Percentiles rank a stretch among this genome's conserved stretches.
These are phyloP conservation scores for Ceratobasidium sp. DNA, from an alignment of 1,284 basidiomycete genomes.

Conservation along the genomic window DNA sequence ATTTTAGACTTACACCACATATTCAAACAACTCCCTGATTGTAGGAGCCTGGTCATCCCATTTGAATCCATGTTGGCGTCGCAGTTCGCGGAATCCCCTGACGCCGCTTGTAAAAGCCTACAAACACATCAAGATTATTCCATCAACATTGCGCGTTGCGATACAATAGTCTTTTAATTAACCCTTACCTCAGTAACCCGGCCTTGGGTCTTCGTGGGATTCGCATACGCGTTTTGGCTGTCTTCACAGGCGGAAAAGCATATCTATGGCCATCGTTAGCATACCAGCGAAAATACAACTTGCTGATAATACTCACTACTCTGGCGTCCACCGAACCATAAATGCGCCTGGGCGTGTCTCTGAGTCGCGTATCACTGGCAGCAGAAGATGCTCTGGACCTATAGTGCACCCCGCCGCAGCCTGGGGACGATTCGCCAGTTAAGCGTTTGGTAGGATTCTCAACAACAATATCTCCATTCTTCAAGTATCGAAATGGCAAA, in stretches of 20 bases:
- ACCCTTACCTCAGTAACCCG: slow-evolving; percentile 11
- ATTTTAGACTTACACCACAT: not conserved
- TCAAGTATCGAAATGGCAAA: slow-evolving; percentile 2
- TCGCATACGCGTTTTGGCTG: slow-evolving; percentile 2
- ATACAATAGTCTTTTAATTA: too few species aligned
- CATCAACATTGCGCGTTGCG: not conserved
- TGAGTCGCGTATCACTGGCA: too few species aligned
- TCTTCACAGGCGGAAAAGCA: slow-evolving; percentile 22
- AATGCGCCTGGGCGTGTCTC: not conserved
- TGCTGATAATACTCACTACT: not conserved
- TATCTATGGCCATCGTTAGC: not conserved
- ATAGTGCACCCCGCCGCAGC: too few species aligned
- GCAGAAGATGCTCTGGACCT: too few species aligned
- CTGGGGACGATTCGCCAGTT: too few species aligned
- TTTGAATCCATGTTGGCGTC: not conserved
- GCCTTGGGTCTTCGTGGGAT: not conserved
- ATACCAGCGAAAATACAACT: not conserved
- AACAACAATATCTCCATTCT: not conserved
- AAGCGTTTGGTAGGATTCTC: not conserved
- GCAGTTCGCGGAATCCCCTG: not conserved
- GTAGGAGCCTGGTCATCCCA: slow-evolving; percentile 15
- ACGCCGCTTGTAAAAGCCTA: slow-evolving; percentile 18
- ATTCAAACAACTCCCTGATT: slow-evolving; percentile 3
- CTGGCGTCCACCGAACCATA: not conserved
- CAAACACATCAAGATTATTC: not conserved